phyloP scores from a whole-genome alignment of 805 yeast species.

The Pichia cephalocereana region DNA sequence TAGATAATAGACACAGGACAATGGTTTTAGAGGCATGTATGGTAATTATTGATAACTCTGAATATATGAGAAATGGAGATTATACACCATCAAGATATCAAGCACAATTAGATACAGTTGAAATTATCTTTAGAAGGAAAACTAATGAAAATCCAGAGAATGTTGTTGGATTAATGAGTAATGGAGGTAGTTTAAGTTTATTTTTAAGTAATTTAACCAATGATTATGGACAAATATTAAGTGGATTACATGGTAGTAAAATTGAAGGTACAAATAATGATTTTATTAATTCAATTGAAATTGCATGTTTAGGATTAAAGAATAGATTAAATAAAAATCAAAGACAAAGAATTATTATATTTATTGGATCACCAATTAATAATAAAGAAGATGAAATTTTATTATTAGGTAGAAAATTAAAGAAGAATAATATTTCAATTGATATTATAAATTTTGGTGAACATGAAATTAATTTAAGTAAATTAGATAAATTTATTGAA shows the following conservation, averaged over 20 bases:
- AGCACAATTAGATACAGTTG: conserved; percentile 88
- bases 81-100: conserved; percentile 80
- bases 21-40: conserved; percentile 97
- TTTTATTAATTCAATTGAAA: conserved; percentile 78
- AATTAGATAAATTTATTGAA: conserved; percentile 70
- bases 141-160: conserved; percentile 86
- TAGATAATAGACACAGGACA: not conserved
- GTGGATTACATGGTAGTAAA: conserved; percentile 73
- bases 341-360: conserved; percentile 79
- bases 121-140: conserved; percentile 76
- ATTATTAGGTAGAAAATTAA: conserved; percentile 82
- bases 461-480: conserved; percentile 63
- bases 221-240: conserved; percentile 76
- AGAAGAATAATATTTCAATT: conserved; percentile 84
- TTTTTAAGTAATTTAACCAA: conserved; percentile 84
- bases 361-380: conserved; percentile 78
- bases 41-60: conserved; percentile 92
- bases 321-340: conserved; percentile 94
- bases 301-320: conserved; percentile 87
- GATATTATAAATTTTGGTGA: conserved; percentile 93
- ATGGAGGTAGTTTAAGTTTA: conserved; percentile 78
- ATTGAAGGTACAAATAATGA: conserved; percentile 54
- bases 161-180: conserved; percentile 84
- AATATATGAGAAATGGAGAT: conserved; percentile 93
- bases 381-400: conserved; percentile 66